These are phyloP conservation scores for Boletus rubroflammeus DNA, from an alignment of 768 basidiomycete genomes.

Conservation along the genomic window DNA sequence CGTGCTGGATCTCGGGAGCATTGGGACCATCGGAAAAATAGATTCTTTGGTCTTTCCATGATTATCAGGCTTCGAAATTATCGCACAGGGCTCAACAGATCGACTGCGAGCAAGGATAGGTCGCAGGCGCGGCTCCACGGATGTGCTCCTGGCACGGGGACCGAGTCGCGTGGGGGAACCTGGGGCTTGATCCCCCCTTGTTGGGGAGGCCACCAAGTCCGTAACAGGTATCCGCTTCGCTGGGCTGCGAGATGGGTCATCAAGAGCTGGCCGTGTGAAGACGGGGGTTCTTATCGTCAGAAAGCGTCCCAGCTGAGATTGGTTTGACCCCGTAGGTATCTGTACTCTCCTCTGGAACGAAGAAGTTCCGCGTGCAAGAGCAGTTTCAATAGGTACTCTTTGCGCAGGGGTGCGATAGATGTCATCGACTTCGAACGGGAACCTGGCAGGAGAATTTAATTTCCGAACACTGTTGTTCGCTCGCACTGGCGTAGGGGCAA, in stretches of 20 bases:
- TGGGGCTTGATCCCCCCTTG: constrained; percentile 6
- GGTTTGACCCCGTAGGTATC: constrained; percentile 27
- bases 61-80: constrained; percentile 4
- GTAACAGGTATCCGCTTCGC: constrained; percentile 33
- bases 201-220: constrained; percentile 28
- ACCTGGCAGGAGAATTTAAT: constrained; percentile 32
- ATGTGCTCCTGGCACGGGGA: constrained; percentile 30
- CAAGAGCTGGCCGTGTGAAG: constrained; percentile 40
- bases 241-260: constrained; percentile 37
- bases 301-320: constrained; percentile 15
- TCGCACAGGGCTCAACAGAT: constrained; percentile 27
- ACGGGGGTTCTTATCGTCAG: constrained; percentile 25
- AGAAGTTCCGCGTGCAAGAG: constrained; percentile 46
- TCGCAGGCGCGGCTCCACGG: constrained; percentile 32
- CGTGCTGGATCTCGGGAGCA: constrained; percentile 3
- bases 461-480: constrained; percentile 7
- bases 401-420: constrained; percentile 57
- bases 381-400: constrained; percentile 55
- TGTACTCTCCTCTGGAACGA: constrained; percentile 46
- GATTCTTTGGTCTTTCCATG: constrained; percentile 17
- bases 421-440: constrained; percentile 36
- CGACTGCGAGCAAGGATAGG: constrained; percentile 21
- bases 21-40: constrained; percentile 17
- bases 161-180: constrained; percentile 17
- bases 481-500: constrained; percentile 30